These are phyloP conservation scores for Seiridium unicorne DNA, from an alignment of 2,329 filamentous ascomycete species.

Conservation along the genomic window DNA sequence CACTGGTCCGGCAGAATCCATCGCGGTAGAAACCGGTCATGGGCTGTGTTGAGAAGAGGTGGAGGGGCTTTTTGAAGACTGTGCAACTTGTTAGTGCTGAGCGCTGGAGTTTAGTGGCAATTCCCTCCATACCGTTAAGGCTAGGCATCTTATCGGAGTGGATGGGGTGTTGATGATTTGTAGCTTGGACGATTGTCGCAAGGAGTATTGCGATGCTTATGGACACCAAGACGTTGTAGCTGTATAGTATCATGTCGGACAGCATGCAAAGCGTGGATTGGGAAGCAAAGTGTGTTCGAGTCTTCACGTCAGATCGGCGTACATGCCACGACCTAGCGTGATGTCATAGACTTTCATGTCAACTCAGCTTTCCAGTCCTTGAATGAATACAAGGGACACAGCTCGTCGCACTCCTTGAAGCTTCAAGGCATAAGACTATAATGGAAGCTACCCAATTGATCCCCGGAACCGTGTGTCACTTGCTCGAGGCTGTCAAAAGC, in stretches of 20 bases:
- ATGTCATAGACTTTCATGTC: conserved; percentile 2
- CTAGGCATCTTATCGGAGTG: background rate
- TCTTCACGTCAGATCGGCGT: background rate
- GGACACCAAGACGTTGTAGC: background rate
- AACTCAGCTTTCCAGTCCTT: too few species aligned
- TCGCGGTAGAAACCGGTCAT: conserved; percentile 61
- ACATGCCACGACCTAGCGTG: background rate
- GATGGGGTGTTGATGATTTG: background rate
- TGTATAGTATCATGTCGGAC: background rate
- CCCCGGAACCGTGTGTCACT: too few species aligned
- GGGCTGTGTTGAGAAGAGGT: conserved; percentile 54
- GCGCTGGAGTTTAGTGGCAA: background rate
- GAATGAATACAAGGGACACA: too few species aligned
- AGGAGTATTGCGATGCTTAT: background rate
- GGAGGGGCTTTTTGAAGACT: conserved; percentile 59
- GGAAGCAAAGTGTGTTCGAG: background rate
- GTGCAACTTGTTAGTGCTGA: background rate
- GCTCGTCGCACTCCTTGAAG: too few species aligned
- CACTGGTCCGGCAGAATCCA: conserved; percentile 53
- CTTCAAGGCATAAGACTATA: too few species aligned
- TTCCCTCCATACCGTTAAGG: background rate
- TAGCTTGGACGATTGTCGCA: background rate
- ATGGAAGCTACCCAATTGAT: too few species aligned
- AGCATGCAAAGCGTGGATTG: background rate
- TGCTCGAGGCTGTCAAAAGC: too few species aligned